Conservation (phyloP, 495 filamentous ascomycete genomes). For the Neurospora tetraspora region DNA sequence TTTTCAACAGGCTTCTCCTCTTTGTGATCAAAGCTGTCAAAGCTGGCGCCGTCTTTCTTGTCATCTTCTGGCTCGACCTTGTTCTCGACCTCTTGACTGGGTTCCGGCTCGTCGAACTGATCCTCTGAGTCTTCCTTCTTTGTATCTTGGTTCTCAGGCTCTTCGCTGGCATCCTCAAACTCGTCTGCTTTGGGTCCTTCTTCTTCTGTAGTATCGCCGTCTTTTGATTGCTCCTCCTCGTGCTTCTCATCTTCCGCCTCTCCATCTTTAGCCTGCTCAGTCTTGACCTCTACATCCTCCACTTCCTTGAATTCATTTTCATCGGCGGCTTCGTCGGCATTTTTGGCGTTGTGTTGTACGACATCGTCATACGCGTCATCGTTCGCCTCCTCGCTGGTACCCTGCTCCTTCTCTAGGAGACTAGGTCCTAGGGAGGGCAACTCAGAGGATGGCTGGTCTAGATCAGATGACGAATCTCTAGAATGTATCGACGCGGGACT, state of each 20-base stretch:
- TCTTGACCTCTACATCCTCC: not conserved
- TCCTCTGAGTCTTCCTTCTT: not conserved
- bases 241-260: not conserved
- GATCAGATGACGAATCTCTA: conserved; percentile 27
- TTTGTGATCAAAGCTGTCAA: not conserved
- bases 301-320: not conserved
- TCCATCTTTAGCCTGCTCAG: not conserved
- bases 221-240: not conserved
- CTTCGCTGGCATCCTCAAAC: not conserved
- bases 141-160: not conserved
- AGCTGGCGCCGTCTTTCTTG: not conserved
- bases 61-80: not conserved
- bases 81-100: not conserved
- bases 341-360: conserved; percentile 1
- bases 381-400: not conserved
- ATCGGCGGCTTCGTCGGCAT: not conserved
- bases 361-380: not conserved
- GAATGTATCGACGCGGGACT: conserved; percentile 14
- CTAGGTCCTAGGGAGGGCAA: conserved; percentile 3
- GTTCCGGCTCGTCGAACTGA: not conserved
- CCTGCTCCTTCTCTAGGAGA: not conserved
- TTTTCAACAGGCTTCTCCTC: not conserved
- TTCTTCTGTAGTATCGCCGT: not conserved
- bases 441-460: conserved; percentile 9
- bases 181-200: not conserved